Evolutionary conservation across 2,329 filamentous ascomycete genomes (phyloP).

Genomic region (Fusarium sp.): DNA sequence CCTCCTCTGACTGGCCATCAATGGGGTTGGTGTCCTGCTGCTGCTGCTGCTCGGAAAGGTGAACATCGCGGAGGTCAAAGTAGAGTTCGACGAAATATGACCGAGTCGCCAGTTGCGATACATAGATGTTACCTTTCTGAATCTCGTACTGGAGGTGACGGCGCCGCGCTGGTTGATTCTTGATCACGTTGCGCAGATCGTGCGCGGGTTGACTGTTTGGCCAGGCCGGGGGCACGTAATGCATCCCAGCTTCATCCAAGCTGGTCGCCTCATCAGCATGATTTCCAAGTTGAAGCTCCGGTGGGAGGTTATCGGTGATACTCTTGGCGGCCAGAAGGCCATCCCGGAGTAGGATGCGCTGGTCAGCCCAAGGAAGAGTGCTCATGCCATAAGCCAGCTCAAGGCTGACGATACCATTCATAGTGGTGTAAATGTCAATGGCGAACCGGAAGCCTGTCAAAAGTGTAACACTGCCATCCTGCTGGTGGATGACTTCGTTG

Average conservation of each 20-base stretch:
- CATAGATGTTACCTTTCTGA: slow-evolving; percentile 89
- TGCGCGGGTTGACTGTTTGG: slow-evolving; percentile 56
- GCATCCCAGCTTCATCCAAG: slow-evolving; percentile 56
- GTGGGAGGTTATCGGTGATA: slow-evolving; percentile 71
- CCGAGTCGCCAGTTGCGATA: slow-evolving; percentile 79
- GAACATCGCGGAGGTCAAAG: slow-evolving; percentile 75
- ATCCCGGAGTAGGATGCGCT: slow-evolving; percentile 74
- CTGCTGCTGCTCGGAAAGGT: slow-evolving; percentile 59
- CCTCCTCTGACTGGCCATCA: slow-evolving; percentile 49
- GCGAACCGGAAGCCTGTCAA: slow-evolving; percentile 83
- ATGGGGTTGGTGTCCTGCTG: slow-evolving; percentile 49
- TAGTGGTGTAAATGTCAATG: slow-evolving; percentile 79
- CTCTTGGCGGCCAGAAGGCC: slow-evolving; percentile 74
- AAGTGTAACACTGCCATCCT: slow-evolving; percentile 70
- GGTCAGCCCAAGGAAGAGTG: slow-evolving; percentile 78
- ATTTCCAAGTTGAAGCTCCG: slow-evolving; percentile 68
- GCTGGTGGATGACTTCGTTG: slow-evolving; percentile 73
- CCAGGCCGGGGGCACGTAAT: slow-evolving; percentile 62
- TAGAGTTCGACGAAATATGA: slow-evolving; percentile 89
- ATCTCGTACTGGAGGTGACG: slow-evolving; percentile 80
- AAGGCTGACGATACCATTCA: slow-evolving; percentile 78
- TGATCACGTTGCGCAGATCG: slow-evolving; percentile 60
- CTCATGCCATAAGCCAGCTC: slow-evolving; percentile 84
- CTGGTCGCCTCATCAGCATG: slow-evolving; percentile 48
- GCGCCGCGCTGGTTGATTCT: slow-evolving; percentile 58